Evolutionary conservation across 2,329 filamentous ascomycete genomes (phyloP), one percentile per base, ranked within the genome.

Genomic region (Fusarium odoratissimum): DNA sequence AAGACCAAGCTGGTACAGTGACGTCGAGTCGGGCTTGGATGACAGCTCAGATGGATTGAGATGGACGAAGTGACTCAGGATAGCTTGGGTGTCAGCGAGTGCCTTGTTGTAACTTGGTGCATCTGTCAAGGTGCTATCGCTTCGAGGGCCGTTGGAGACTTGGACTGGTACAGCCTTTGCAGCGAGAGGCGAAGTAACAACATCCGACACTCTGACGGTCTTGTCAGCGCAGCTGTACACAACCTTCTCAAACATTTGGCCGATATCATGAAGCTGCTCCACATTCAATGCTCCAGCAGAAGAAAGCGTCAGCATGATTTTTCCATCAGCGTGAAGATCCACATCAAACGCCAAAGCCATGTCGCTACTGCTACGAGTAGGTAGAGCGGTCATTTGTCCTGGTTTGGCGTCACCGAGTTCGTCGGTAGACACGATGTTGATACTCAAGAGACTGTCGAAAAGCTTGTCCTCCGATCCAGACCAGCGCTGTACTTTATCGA

Each of bases 401-500:
- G 52, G 45, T 0, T 21, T 25, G 9, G 3, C 1, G 25, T 31
- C 13, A 4, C n/a, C 12, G 4, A 7, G 10, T 7, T 37, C 13
- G 1, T 38, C 12, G 5, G 4, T 1, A 5, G 69, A 21, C 4
- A 69, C n/a, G 6, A 64, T 0, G 3, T 71, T 71, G 25, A 72
- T 69, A 21, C 57, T 71, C 3, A 71, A 19, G 1, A 71, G 44
- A 21, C 69, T 71, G 5, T 71, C 63, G 6, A 71, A 71, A 0
- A 72, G 14, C 16, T 72, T 71, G 5, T 56, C 63, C 3, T 71
- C 68, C 0, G 42, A 59, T 8, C 52, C 63, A 8, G 68, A 54
- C 63, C 68, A 71, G 7, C 63, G 68, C 2, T 71, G 69, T 8
- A 60, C 68, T 7, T 59, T 52, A 4, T 71, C 63, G 0, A 69